Percentiles rank a stretch among this genome's conserved stretches.
These are phyloP conservation scores for Paramecium sexaurelia DNA, from an alignment of 73 alveolate species.

Conservation along the genomic window DNA sequence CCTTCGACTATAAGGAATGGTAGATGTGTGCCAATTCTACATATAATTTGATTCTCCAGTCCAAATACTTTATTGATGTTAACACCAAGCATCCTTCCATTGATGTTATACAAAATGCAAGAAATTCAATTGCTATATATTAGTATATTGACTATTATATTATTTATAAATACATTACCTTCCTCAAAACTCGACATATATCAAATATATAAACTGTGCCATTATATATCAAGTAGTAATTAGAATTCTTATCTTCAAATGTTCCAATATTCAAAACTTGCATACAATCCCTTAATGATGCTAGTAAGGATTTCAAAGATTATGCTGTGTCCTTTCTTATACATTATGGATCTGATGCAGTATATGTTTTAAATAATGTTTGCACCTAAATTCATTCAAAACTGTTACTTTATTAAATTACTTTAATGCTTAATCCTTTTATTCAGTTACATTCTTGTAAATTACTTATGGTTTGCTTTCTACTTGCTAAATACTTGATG, in stretches of 20 bases:
- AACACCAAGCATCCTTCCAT: conserved; percentile 92
- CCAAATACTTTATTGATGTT: conserved; percentile 89
- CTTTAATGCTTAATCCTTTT: conserved; percentile 30
- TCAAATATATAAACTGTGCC: conserved; percentile 56
- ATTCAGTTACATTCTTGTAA: neutral
- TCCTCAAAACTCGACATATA: conserved; percentile 59
- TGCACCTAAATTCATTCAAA: conserved; percentile 36
- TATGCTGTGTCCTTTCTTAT: conserved; percentile 61
- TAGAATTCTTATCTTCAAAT: conserved; percentile 59
- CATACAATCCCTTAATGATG: conserved; percentile 40
- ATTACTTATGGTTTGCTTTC: conserved; percentile 3
- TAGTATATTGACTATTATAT: conserved; percentile 2
- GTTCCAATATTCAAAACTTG: conserved; percentile 58
- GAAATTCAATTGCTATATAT: conserved; percentile 66
- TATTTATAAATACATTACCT: neutral
- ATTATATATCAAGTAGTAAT: conserved; percentile 52
- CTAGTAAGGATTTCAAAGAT: conserved; percentile 52
- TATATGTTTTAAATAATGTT: conserved; percentile 42
- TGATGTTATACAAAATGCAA: conserved; percentile 87
- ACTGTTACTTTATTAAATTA: conserved; percentile 20
- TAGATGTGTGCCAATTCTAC: conserved; percentile 89
- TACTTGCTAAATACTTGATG: neutral
- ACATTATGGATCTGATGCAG: conserved; percentile 58
- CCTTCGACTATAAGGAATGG: conserved; percentile 86
- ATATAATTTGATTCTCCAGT: conserved; percentile 91